Base-by-base conservation (phyloP, 2,329 filamentous ascomycete genomes). In the Blumeriella jaapii region DNA sequence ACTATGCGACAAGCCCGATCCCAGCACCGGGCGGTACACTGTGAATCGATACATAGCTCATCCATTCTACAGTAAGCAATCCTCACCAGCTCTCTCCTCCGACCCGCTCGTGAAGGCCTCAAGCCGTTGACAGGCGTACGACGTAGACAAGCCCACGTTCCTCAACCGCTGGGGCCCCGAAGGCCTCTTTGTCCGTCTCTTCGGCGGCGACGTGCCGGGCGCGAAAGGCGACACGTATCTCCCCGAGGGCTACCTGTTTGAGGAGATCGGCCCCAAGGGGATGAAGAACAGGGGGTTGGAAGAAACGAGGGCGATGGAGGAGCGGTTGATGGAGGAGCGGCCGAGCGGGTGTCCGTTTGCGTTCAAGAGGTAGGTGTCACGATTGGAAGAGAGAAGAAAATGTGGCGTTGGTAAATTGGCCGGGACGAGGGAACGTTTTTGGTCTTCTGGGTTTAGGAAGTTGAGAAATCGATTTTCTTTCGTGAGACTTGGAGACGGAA, bases 111-210 rank as follows among this genome's bases (percentile, higher is more conserved):
- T n/a, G n/a, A n/a, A n/a, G n/a, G n/a, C n/a, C n/a, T n/a, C n/a
- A n/a, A n/a, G n/a, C n/a, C n/a, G n/a, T n/a, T n/a, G n/a, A n/a
- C n/a, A n/a, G n/a, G n/a, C n/a, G n/a, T n/a, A n/a, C n/a, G n/a
- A n/a, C 25, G 13, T 11, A 39, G 34, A 71, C 15, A 64, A 68
- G 41, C 64, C 65, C 17, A 78, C 69, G 0, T 55, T 70, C 25
- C 72, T 66, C 71, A 72, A 67, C 48, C 69, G 71, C 39, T 84
- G 70, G 74, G 72, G 71, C 2, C 75, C 67, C 0, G 54, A 55
- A 40, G 74, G 66, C 0, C 66, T 66, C 63, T 38, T 71, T 3
- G 53, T 60, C 13, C 54, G 65, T 50, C 31, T 59, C 6, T 44
- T 54, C 29, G 68, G 67, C 6, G 65, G 61, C 1, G 58, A 58